phyloP scores from a whole-genome alignment of 148 eudicot species.

The Vaccinium myrtillus region DNA sequence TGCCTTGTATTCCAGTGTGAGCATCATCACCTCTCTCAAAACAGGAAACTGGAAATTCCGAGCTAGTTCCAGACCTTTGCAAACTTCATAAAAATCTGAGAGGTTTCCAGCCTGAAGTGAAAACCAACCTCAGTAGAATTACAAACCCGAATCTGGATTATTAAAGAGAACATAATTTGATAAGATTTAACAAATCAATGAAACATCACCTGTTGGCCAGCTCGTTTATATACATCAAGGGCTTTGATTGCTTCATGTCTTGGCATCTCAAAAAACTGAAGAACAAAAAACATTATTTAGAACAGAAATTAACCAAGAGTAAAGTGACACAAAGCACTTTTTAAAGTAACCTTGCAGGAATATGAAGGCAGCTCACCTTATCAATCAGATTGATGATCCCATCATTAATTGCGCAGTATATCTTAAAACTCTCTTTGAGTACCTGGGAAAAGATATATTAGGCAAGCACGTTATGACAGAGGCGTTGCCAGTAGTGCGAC shows the following conservation, averaged over 20 bases:
- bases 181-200: background rate
- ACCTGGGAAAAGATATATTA: conserved; percentile 48
- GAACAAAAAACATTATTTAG: conserved; percentile 1
- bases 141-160: background rate
- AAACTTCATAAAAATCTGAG: conserved; percentile 91
- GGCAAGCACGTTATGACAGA: background rate
- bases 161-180: background rate
- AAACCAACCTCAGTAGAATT: conserved; percentile 4
- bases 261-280: conserved; percentile 98
- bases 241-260: conserved; percentile 97
- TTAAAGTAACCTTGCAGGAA: background rate
- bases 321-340: background rate
- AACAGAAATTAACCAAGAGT: background rate
- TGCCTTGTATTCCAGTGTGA: background rate
- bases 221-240: conserved; percentile 85
- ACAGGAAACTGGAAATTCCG: conserved; percentile 96
- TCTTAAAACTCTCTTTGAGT: conserved; percentile 96
- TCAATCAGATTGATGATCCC: conserved; percentile 94
- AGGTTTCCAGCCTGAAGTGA: conserved; percentile 70
- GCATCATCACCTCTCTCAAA: conserved; percentile 71
- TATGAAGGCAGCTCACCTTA: conserved; percentile 49
- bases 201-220: conserved; percentile 85
- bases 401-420: conserved; percentile 94
- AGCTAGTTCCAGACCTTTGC: conserved; percentile 96
- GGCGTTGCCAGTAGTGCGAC: background rate